A percentile compares a stretch with the other conserved stretches of the same genome.
These are phyloP conservation scores for Fonsecaea multimorphosa DNA, from an alignment of 2,329 filamentous ascomycete genomes.

Conservation along the genomic window DNA sequence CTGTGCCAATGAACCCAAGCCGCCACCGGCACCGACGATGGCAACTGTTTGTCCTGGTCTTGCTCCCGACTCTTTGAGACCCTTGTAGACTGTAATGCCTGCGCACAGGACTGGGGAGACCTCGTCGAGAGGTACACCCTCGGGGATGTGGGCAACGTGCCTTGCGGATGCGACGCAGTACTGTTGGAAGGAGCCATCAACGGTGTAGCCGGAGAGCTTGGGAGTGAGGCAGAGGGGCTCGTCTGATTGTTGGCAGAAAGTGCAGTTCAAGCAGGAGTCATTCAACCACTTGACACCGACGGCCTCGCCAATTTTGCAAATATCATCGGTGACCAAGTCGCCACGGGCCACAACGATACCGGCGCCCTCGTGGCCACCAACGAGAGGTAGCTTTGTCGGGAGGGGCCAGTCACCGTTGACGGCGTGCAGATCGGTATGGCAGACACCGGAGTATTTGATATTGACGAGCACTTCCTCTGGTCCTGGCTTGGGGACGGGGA, in stretches of 20 bases:
- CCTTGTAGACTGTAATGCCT: slow-evolving; percentile 88
- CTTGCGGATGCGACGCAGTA: slow-evolving; percentile 87
- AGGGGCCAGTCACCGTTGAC: slow-evolving; percentile 91
- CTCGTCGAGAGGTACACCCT: slow-evolving; percentile 75
- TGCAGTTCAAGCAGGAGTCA: slow-evolving; percentile 80
- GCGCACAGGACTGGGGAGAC: slow-evolving; percentile 83
- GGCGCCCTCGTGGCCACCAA: slow-evolving; percentile 75
- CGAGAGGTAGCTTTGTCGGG: slow-evolving; percentile 78
- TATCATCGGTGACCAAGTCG: slow-evolving; percentile 74
- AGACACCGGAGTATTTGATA: slow-evolving; percentile 88
- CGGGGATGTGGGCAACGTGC: slow-evolving; percentile 81
- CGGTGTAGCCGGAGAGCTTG: slow-evolving; percentile 84
- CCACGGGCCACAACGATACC: slow-evolving; percentile 83
- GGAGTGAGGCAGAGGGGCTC: slow-evolving; percentile 82
- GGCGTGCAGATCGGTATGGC: slow-evolving; percentile 84
- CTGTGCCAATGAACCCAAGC: slow-evolving; percentile 76
- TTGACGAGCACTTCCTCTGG: slow-evolving; percentile 92
- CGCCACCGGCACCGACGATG: slow-evolving; percentile 85
- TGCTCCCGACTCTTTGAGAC: slow-evolving; percentile 81
- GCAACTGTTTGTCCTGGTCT: slow-evolving; percentile 78
- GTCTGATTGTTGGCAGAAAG: slow-evolving; percentile 79
- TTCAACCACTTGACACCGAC: slow-evolving; percentile 94
- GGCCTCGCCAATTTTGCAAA: slow-evolving; percentile 73
- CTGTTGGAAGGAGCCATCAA: slow-evolving; percentile 90
- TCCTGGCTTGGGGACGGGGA: slow-evolving; percentile 79